Base-by-base conservation (phyloP, 805 yeast genomes). In the Monosporozyma yasuniensis region DNA sequence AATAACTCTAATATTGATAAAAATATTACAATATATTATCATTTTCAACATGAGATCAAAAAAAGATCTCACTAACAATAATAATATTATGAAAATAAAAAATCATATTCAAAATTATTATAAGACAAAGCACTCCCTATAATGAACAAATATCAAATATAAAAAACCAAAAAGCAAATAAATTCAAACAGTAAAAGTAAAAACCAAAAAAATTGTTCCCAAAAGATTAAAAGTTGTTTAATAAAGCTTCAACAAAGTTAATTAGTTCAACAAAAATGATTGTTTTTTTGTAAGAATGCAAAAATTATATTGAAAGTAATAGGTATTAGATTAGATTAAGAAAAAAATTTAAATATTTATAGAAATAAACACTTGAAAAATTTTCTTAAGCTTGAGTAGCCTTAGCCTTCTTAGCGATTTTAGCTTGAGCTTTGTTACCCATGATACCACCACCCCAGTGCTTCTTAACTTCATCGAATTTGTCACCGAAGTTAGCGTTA, bases 391-490 rank as follows among this genome's bases (percentile, higher is more conserved):
- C 46, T 16, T 28, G n/a, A 63, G 76, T 61, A 64, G 76, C 75
- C 75, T 77, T 81, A 60, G 81, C 83, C 69, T 73, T 82, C 83
- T 86, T 87, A 65, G 80, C 90, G 59, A 73, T 71, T 79, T 84
- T 87, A 70, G 83, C 93, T 68, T 79, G 80, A 69, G 97, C 88
- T 81, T 91, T 93, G 66, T 85, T 77, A 75, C 98, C 96, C 81
- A 93, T 78, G 75, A 88, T 71, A 81, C 99, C 99, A 81, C 99
- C 99, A 81, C 98, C 98, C 99, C 99, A 91, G 84, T 88, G 96
- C 79, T 87, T 89, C 83, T 95, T 91, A 72, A 80, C 70, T 66
- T 93, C 97, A 70, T 91, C 97, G 85, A 84, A 87, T 77, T 88
- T 87, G 72, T 87, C 96, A 66, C 75, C 73, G 77, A 84, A 91